Evolutionary conservation across 164 flowering plant genomes (phyloP).

Genomic region (Umbellularia californica): DNA sequence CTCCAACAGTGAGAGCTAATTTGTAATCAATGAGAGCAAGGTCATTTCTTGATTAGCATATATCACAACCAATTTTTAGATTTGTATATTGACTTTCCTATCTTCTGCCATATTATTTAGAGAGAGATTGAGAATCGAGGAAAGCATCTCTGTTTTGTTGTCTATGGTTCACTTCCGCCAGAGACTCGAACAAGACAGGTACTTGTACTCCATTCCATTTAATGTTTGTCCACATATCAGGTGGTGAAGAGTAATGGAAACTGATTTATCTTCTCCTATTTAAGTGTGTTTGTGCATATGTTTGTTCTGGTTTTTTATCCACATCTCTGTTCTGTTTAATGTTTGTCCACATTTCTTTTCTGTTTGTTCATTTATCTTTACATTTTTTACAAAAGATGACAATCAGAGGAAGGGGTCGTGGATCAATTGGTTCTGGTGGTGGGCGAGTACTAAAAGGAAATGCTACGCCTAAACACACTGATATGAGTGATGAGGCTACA

Average conservation of each 20-base stretch:
- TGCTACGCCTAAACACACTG: no score
- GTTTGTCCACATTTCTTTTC: no score
- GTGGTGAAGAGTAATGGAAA: neutral
- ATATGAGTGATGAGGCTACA: no score
- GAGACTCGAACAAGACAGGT: slow-evolving; percentile 97
- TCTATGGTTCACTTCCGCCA: slow-evolving; percentile 96
- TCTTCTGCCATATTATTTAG: slow-evolving; percentile 25
- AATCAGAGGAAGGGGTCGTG: no score
- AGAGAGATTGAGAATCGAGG: slow-evolving; percentile 54
- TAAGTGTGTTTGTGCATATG: no score
- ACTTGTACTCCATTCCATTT: slow-evolving; percentile 6
- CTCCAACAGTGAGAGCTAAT: neutral
- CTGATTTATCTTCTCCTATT: no score
- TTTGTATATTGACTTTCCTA: neutral
- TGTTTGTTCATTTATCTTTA: no score
- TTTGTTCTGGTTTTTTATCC: no score
- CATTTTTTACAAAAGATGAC: no score
- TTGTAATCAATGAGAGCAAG: neutral
- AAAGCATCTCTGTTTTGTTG: slow-evolving; percentile 85
- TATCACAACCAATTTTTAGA: neutral
- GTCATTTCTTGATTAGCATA: neutral
- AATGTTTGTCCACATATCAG: neutral
- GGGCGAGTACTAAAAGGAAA: no score
- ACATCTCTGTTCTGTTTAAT: no score
- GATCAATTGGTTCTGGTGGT: no score